Evolutionary conservation across 2,329 filamentous ascomycete genomes (phyloP), one percentile per base, ranked within the genome.

Genomic region (Claviceps digitariae): DNA sequence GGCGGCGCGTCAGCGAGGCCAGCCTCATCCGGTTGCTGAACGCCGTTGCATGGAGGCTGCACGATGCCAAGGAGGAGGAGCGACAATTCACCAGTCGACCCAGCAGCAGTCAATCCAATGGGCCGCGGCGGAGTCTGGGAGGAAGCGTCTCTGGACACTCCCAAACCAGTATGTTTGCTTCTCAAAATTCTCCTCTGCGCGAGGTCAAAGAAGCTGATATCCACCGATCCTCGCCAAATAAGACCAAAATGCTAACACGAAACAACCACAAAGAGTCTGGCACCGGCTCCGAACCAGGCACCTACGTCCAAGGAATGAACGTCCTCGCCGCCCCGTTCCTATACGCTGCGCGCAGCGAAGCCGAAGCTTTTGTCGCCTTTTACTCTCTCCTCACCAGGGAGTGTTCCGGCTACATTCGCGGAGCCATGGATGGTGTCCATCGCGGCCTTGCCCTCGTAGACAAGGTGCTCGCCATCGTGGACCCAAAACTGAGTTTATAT

Each of bases 301-400:
- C 87, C 43, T 98, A 98, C 62, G 91, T 98, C 2, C 93, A 98
- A 69, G 93, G 93, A 59, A 97, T 98, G 91, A 98, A 98, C 66
- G 93, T 98, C 43, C 79, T 98, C 17, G 91, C 90, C 10, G 93
- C 93, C 1, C 93, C 93, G 0, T 96, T 98, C 64, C 76, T 98
- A 47, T 98, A 98, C 67, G 90, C 89, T 5, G 90, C 93, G 1
- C 84, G 90, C 54, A 95, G 89, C 66, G 93, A 98, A 71, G 86
- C 90, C 7, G 90, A 98, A 70, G 93, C 93, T 2, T 98, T 95
- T 62, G 84, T 88, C 5, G 85, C 90, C 1, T 96, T 98, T 62
- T 83, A 95, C 65, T 83, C 83, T 45, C 85, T 96, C 58, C 82
- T 98, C 57, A 94, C 89, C 1, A 76, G 79, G 53, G 91, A 97